A percentile compares a stretch with the other conserved stretches of the same genome.
Conservation (phyloP, 805 yeast species). For the Kazachstania kunashirensis region DNA sequence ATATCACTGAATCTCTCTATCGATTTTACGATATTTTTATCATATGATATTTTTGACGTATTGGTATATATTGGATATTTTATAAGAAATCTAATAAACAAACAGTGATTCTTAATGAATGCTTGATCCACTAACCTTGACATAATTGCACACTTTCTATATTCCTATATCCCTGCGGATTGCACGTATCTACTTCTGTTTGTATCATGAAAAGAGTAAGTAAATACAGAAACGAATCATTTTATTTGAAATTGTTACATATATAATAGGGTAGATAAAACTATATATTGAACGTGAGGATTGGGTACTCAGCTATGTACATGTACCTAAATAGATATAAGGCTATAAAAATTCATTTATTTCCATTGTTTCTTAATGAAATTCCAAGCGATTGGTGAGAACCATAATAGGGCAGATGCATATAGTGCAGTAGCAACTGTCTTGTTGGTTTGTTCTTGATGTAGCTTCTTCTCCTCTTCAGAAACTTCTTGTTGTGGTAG, state of each 20-base stretch:
- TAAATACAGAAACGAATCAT: too few species aligned
- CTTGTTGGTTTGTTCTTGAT: slow-evolving; percentile 50
- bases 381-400: slow-evolving; percentile 29
- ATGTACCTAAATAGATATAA: too few species aligned
- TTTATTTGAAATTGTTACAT: too few species aligned
- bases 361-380: slow-evolving; percentile 29
- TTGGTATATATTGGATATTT: background rate
- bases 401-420: slow-evolving; percentile 55
- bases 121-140: too few species aligned
- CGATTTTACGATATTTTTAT: background rate
- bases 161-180: too few species aligned
- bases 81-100: slow-evolving; percentile 1
- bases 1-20: background rate
- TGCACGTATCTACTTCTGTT: too few species aligned
- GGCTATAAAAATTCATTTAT: too few species aligned
- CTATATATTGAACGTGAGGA: too few species aligned
- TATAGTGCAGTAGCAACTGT: slow-evolving; percentile 52
- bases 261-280: too few species aligned
- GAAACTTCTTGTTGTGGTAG: slow-evolving; percentile 43
- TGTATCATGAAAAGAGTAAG: too few species aligned
- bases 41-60: background rate
- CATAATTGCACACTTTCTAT: too few species aligned
- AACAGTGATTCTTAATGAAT: background rate
- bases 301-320: too few species aligned
- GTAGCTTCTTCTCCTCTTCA: slow-evolving; percentile 60